Conservation (phyloP, 768 basidiomycete species). For the Heimioporus sp. region DNA sequence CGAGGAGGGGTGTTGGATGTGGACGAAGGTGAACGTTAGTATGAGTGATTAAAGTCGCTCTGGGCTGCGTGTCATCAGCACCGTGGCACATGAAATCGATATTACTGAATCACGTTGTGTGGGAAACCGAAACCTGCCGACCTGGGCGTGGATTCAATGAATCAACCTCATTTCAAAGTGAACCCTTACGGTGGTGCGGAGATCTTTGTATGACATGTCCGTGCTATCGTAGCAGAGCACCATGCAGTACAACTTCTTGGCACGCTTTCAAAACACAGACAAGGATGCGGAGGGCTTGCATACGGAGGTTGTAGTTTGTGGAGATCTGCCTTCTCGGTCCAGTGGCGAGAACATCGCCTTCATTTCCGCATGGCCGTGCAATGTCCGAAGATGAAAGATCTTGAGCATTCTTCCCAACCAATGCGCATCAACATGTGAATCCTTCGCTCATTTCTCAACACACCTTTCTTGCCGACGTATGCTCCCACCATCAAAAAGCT, state of each 20-base stretch:
- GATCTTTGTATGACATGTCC: neutral
- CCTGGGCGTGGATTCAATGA: slow-evolving; percentile 3
- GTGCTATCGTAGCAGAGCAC: neutral
- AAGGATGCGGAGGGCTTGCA: neutral
- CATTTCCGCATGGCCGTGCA: neutral
- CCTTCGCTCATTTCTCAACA: too few relatives aligned
- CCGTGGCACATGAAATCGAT: neutral
- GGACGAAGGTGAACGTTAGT: slow-evolving; percentile 1
- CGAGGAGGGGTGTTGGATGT: slow-evolving; percentile 8
- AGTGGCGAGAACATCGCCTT: neutral
- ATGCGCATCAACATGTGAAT: neutral
- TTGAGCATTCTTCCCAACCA: too few relatives aligned
- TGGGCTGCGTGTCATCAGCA: slow-evolving; percentile 8
- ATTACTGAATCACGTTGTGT: neutral
- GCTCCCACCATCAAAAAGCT: neutral
- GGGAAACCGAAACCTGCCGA: slow-evolving; percentile 5
- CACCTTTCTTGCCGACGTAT: too few relatives aligned
- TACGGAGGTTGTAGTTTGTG: neutral
- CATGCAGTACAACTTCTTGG: neutral
- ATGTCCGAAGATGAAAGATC: neutral
- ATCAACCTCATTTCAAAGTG: neutral
- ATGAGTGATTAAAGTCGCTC: neutral
- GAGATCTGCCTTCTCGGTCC: neutral
- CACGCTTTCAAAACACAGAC: neutral
- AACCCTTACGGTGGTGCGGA: neutral